Evolutionary conservation across 768 basidiomycete genomes (phyloP).

Genomic region (Fistulinella prunicolor): DNA sequence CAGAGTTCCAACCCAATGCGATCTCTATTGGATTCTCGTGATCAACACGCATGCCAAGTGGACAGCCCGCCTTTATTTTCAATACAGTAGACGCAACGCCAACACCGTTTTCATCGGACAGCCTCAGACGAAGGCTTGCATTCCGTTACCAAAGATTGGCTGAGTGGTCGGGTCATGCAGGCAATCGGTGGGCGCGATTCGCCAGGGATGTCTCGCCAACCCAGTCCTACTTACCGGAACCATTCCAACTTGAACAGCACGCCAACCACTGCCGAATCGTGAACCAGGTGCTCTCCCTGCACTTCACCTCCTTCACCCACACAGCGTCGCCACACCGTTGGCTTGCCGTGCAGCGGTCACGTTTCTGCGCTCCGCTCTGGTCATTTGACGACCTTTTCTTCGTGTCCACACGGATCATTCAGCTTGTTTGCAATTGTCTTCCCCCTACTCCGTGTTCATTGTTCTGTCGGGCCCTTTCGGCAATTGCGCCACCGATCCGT

Average conservation of each 20-base stretch:
- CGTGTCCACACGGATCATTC: conserved; percentile 9
- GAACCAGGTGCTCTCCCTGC: background rate
- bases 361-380: conserved; percentile 1
- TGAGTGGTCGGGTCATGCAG: background rate
- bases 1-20: background rate
- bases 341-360: conserved; percentile 7
- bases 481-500: conserved; percentile 4
- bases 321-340: background rate
- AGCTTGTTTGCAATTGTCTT: background rate
- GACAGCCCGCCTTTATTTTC: background rate
- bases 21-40: background rate
- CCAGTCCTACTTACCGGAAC: conserved; percentile 4
- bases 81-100: background rate
- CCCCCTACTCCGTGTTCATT: conserved; percentile 7
- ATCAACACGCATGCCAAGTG: background rate
- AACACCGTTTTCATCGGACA: background rate
- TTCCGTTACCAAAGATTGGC: conserved; percentile 7
- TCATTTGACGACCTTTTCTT: conserved; percentile 11
- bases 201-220: conserved; percentile 11
- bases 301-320: conserved; percentile 4
- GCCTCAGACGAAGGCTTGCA: background rate
- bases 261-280: conserved; percentile 5
- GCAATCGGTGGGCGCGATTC: conserved; percentile 5
- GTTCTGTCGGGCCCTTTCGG: conserved; percentile 3
- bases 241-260: conserved; percentile 1